A percentile compares a stretch with the other conserved stretches of the same genome.
These are phyloP conservation scores for Lantana camara DNA, from an alignment of 257 asterid genomes.

Conservation along the genomic window DNA sequence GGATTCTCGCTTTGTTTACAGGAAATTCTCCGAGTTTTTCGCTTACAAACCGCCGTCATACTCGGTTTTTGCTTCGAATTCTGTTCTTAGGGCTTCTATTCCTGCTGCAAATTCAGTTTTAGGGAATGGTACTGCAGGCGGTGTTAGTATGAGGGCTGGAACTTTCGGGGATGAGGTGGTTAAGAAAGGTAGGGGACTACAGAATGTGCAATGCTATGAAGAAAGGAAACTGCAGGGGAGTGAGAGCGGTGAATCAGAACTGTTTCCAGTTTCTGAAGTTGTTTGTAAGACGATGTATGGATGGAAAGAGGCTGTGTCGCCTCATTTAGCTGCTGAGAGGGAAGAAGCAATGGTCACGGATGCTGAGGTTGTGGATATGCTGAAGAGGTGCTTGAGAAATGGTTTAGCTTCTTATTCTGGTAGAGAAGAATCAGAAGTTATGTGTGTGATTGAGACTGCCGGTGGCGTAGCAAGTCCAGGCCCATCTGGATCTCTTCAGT, in stretches of 20 bases:
- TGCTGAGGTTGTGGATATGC: slow-evolving; percentile 58
- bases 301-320: slow-evolving; percentile 87
- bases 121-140: slow-evolving; percentile 29
- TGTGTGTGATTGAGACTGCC: slow-evolving; percentile 92
- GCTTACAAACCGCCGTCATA: slow-evolving; percentile 42
- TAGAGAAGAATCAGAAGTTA: slow-evolving; percentile 39
- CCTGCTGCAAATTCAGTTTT: slow-evolving; percentile 49
- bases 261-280: slow-evolving; percentile 50
- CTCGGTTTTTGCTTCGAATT: slow-evolving; percentile 74
- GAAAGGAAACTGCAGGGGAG: slow-evolving; percentile 65
- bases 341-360: slow-evolving; percentile 72
- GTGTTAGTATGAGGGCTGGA: slow-evolving; percentile 12
- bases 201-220: slow-evolving; percentile 61
- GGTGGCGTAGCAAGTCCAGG: slow-evolving; percentile 99
- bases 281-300: slow-evolving; percentile 79
- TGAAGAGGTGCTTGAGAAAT: slow-evolving; percentile 59
- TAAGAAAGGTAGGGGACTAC: slow-evolving; percentile 39
- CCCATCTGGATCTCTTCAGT: slow-evolving; percentile 90
- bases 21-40: slow-evolving; percentile 56
- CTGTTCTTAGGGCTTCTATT: slow-evolving; percentile 53
- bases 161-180: slow-evolving; percentile 23
- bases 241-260: slow-evolving; percentile 44
- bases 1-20: slow-evolving; percentile 79
- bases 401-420: slow-evolving; percentile 23
- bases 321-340: slow-evolving; percentile 87